Conservation (phyloP, 495 filamentous ascomycete species). For the Podospora sp. region DNA sequence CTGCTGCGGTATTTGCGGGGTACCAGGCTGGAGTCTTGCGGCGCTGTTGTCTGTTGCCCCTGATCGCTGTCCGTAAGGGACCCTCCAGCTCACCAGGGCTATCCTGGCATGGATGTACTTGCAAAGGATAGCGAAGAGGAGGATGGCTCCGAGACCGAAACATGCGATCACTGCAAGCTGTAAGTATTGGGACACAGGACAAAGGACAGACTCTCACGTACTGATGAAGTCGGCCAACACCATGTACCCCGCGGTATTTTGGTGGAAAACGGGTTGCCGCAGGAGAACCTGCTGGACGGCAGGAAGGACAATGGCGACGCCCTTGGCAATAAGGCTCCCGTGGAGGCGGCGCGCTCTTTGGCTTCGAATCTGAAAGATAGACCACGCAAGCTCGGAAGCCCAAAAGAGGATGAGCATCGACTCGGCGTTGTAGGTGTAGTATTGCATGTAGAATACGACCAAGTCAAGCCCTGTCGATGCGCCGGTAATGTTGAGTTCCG, state of each 20-base stretch:
- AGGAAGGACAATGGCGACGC: conserved; percentile 39
- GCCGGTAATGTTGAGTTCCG: conserved; percentile 52
- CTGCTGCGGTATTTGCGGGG: background rate
- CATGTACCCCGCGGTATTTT: conserved; percentile 39
- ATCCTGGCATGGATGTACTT: conserved; percentile 51
- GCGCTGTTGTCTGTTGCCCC: conserved; percentile 18
- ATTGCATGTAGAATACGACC: conserved; percentile 54
- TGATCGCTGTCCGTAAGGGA: conserved; percentile 35
- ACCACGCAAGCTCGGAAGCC: conserved; percentile 44
- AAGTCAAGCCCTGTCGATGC: conserved; percentile 45
- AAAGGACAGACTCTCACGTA: conserved; percentile 26
- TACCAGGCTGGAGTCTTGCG: conserved; percentile 6
- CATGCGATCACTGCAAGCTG: conserved; percentile 43
- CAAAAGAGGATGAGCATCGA: conserved; percentile 51
- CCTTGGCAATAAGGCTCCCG: conserved; percentile 40
- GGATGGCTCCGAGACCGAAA: conserved; percentile 41
- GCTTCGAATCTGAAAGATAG: conserved; percentile 39
- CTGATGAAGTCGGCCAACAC: conserved; percentile 46
- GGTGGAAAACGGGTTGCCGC: conserved; percentile 32
- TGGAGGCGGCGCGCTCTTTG: conserved; percentile 29
- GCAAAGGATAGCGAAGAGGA: conserved; percentile 45
- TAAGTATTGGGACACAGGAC: background rate
- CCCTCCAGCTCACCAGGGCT: conserved; percentile 42
- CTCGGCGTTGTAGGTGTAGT: conserved; percentile 54
- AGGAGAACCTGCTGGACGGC: conserved; percentile 41